A percentile compares a stretch with the other conserved stretches of the same genome.
Evolutionary conservation across 305 asterid genomes (phyloP).

Genomic region (Fraxinus albicans): DNA sequence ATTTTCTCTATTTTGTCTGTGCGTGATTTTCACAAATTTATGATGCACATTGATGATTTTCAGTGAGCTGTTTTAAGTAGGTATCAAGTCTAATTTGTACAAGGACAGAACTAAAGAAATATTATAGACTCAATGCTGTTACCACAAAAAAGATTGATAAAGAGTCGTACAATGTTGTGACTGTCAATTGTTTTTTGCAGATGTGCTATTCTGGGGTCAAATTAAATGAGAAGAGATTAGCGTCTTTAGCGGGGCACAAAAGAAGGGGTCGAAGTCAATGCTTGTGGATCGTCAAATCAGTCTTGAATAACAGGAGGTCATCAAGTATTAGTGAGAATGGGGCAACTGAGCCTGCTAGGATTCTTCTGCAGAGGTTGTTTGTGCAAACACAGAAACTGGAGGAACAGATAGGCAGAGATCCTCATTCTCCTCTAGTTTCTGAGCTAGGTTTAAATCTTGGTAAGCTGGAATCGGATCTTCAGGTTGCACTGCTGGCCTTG

Average conservation of each 20-base stretch:
- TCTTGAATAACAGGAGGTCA: constrained; percentile 46
- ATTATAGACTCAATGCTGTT: background rate
- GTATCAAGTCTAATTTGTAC: background rate
- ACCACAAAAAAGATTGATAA: background rate
- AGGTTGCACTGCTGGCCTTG: constrained; percentile 60
- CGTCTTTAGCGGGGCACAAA: constrained; percentile 28
- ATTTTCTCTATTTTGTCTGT: background rate
- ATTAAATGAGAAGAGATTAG: constrained; percentile 41
- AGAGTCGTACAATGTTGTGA: constrained; percentile 7
- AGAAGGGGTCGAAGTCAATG: constrained; percentile 16
- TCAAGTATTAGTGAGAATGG: constrained; percentile 60
- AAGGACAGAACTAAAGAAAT: background rate
- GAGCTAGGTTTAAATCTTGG: constrained; percentile 56
- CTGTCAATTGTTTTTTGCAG: constrained; percentile 37
- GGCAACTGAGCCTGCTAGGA: constrained; percentile 62
- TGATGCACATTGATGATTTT: background rate
- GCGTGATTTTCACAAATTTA: background rate
- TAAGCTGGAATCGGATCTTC: constrained; percentile 62
- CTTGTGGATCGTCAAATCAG: constrained; percentile 50
- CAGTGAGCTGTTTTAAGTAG: background rate
- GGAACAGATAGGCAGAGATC: constrained; percentile 64
- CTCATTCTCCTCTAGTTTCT: constrained; percentile 46
- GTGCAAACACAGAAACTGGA: constrained; percentile 89
- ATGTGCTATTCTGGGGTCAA: constrained; percentile 28
- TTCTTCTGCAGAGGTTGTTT: constrained; percentile 76